A percentile compares a stretch with the other conserved stretches of the same genome.
phyloP scores from a whole-genome alignment of 805 yeast genomes.

The Kodamaea kakaduensis region DNA sequence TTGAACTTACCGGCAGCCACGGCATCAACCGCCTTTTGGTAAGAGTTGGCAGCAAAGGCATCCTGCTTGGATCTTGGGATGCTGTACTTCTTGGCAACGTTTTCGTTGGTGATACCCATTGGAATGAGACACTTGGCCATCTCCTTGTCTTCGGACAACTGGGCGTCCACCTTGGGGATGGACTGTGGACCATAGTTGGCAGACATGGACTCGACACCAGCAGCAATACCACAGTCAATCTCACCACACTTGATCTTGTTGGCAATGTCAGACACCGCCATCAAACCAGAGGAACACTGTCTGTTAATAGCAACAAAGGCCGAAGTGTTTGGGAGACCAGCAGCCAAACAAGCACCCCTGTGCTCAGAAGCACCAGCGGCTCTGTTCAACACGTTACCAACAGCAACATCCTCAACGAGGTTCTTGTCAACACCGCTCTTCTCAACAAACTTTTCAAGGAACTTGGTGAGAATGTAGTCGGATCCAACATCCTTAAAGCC shows the following conservation, averaged over 20 bases:
- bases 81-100: slow-evolving; percentile 66
- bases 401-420: slow-evolving; percentile 76
- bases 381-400: slow-evolving; percentile 87
- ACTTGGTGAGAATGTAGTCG: slow-evolving; percentile 68
- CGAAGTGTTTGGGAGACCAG: slow-evolving; percentile 78
- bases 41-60: slow-evolving; percentile 82
- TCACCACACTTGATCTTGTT: slow-evolving; percentile 84
- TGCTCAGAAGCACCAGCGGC: slow-evolving; percentile 96
- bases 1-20: slow-evolving; percentile 68
- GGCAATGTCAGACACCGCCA: slow-evolving; percentile 87
- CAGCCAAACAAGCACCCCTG: slow-evolving; percentile 85
- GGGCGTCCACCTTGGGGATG: slow-evolving; percentile 45
- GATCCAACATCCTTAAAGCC: slow-evolving; percentile 76
- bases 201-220: slow-evolving; percentile 96
- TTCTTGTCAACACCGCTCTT: slow-evolving; percentile 45
- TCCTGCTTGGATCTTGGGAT: slow-evolving; percentile 76
- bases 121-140: slow-evolving; percentile 77
- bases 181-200: slow-evolving; percentile 79
- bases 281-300: slow-evolving; percentile 92
- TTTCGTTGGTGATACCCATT: slow-evolving; percentile 95
- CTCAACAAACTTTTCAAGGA: slow-evolving; percentile 59
- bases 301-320: slow-evolving; percentile 86
- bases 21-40: slow-evolving; percentile 78
- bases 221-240: slow-evolving; percentile 86
- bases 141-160: slow-evolving; percentile 33